Percentiles rank a stretch among this genome's conserved stretches.
Evolutionary conservation across 2,329 filamentous ascomycete genomes (phyloP).

Genomic region (Epichloe glyceriae): DNA sequence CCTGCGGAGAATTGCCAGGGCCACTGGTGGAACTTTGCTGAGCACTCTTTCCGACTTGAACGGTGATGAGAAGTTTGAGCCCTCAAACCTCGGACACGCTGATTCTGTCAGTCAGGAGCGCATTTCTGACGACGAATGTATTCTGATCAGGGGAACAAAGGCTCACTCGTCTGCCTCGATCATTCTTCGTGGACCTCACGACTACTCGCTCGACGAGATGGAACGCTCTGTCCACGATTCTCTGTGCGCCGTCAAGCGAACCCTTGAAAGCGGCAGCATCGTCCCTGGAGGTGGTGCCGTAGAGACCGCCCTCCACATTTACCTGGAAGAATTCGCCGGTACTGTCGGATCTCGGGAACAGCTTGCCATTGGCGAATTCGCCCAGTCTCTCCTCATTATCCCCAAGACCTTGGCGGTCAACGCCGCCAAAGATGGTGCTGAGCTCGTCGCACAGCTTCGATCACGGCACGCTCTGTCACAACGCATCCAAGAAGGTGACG

Average conservation of each 20-base stretch:
- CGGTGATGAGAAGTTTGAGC: constrained; percentile 91
- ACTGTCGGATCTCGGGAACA: constrained; percentile 96
- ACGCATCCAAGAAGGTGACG: constrained; percentile 75
- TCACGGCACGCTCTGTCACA: constrained; percentile 90
- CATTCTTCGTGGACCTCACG: constrained; percentile 89
- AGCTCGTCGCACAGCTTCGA: constrained; percentile 89
- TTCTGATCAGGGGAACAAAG: constrained; percentile 92
- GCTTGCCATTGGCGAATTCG: constrained; percentile 94
- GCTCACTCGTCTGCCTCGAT: constrained; percentile 87
- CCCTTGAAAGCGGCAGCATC: constrained; percentile 89
- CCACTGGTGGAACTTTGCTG: constrained; percentile 84
- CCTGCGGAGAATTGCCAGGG: constrained; percentile 85
- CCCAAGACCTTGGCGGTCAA: constrained; percentile 96
- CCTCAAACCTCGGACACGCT: constrained; percentile 76
- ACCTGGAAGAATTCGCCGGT: constrained; percentile 95
- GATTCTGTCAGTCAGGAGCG: constrained; percentile 97
- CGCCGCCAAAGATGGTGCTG: constrained; percentile 89
- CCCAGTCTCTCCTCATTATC: constrained; percentile 83
- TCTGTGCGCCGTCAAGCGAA: constrained; percentile 91
- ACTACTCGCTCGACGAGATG: constrained; percentile 97
- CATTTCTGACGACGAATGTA: constrained; percentile 98
- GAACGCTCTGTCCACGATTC: constrained; percentile 97
- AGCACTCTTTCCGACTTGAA: constrained; percentile 93
- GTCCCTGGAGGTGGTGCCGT: constrained; percentile 94
- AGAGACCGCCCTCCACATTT: constrained; percentile 98